Percentiles rank a stretch among this genome's conserved stretches.
Evolutionary conservation across 2,329 filamentous ascomycete species (phyloP).

Genomic region (Beauveria bassiana): DNA sequence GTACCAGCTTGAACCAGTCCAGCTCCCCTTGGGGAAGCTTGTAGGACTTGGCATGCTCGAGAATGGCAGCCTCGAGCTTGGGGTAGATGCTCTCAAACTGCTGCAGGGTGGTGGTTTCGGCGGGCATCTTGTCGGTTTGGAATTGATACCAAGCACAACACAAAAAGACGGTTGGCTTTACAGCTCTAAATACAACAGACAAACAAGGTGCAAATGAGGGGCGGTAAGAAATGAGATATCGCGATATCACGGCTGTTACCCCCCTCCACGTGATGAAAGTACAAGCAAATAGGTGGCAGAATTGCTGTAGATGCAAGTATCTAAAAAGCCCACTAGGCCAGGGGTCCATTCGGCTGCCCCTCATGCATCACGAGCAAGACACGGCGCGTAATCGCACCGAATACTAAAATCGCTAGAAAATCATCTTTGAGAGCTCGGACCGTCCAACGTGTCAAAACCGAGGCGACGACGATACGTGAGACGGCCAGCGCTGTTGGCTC

Average conservation of each 20-base stretch:
- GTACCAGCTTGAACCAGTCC: conserved; percentile 79
- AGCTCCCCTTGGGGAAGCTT: conserved; percentile 74
- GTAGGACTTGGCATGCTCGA: conserved; percentile 71
- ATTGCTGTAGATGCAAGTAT: background rate
- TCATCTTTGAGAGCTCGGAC: background rate
- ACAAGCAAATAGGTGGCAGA: background rate
- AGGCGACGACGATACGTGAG: background rate
- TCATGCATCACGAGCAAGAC: background rate
- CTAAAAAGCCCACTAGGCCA: background rate
- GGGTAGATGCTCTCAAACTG: conserved; percentile 91
- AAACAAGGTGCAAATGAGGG: background rate
- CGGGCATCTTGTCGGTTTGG: conserved; percentile 18
- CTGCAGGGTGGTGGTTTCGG: conserved; percentile 66
- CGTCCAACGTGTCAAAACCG: background rate
- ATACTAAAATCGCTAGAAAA: background rate
- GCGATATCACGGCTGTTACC: background rate
- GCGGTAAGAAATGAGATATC: conserved; percentile 8
- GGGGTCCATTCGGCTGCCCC: background rate
- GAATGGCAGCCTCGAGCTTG: conserved; percentile 72
- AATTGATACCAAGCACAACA: background rate
- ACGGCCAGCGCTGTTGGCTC: background rate
- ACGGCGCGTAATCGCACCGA: background rate
- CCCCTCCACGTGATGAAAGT: conserved; percentile 9
- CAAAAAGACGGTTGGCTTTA: background rate
- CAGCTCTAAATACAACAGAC: background rate